A percentile compares a stretch with the other conserved stretches of the same genome.
Conservation (phyloP, 768 basidiomycete genomes). For the Agrocybe praecox region DNA sequence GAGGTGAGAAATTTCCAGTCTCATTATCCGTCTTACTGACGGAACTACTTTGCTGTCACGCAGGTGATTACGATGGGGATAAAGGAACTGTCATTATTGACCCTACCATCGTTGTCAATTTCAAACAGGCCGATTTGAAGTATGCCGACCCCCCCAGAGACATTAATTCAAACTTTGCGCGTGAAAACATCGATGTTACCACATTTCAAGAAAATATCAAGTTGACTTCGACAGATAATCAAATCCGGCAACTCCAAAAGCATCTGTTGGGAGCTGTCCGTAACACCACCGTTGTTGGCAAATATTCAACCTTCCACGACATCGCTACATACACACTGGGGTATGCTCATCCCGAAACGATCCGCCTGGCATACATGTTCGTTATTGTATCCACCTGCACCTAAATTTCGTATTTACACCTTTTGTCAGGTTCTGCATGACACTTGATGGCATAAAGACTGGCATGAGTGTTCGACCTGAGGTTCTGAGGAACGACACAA, state of each 20-base stretch:
- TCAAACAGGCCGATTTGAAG: constrained; percentile 51
- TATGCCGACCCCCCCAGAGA: constrained; percentile 52
- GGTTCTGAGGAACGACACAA: constrained; percentile 23
- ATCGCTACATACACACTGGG: constrained; percentile 54
- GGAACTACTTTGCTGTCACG: neutral
- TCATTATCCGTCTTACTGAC: neutral
- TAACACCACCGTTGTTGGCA: constrained; percentile 49
- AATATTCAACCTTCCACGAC: constrained; percentile 60
- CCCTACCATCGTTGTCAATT: constrained; percentile 52
- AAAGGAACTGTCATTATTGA: constrained; percentile 61
- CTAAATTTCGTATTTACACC: neutral
- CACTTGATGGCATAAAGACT: constrained; percentile 64
- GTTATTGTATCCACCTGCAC: neutral
- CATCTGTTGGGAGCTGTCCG: constrained; percentile 53
- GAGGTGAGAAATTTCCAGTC: constrained; percentile 40
- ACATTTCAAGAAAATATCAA: constrained; percentile 39
- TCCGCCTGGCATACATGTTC: constrained; percentile 55
- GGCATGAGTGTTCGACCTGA: constrained; percentile 46
- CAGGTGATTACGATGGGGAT: constrained; percentile 77
- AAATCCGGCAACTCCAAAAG: constrained; percentile 43
- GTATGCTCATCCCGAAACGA: constrained; percentile 49
- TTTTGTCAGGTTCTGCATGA: constrained; percentile 44
- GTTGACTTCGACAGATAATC: constrained; percentile 18
- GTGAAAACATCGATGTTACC: constrained; percentile 44
- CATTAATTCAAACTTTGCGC: constrained; percentile 41